phyloP scores from a whole-genome alignment of 306 rosid species.

The Castanospermum australe region DNA sequence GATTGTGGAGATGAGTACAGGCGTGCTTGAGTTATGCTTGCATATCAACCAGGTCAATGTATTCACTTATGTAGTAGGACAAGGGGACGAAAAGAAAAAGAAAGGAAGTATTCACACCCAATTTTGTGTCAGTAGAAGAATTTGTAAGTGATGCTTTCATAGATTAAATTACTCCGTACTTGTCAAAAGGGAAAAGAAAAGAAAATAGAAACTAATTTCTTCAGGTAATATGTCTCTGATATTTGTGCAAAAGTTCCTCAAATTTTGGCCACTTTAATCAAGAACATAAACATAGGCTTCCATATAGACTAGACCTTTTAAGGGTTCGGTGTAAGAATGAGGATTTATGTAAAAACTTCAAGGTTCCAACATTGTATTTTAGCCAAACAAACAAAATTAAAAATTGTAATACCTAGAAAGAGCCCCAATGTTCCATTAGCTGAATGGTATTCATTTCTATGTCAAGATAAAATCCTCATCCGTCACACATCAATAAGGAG shows the following conservation, averaged over 20 bases:
- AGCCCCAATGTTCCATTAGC: not conserved
- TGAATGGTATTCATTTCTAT: not conserved
- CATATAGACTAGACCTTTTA: not conserved
- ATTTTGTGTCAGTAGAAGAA: conserved; percentile 15
- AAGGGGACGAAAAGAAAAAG: not conserved
- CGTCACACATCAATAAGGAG: too few relatives aligned
- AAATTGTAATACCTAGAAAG: not conserved
- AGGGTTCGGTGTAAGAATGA: too few relatives aligned
- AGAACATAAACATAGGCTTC: not conserved
- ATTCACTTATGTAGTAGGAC: not conserved
- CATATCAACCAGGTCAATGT: conserved; percentile 6
- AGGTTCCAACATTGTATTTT: not conserved
- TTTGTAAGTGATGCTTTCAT: conserved; percentile 14
- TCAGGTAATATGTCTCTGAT: not conserved
- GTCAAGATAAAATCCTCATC: too few relatives aligned
- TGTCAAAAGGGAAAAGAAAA: not conserved
- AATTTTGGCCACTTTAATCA: not conserved
- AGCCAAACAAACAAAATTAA: not conserved
- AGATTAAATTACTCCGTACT: not conserved
- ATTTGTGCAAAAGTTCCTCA: not conserved
- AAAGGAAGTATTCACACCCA: not conserved
- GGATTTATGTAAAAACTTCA: not conserved
- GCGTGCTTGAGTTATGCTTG: conserved; percentile 48
- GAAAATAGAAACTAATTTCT: not conserved
- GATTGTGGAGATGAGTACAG: conserved; percentile 98